phyloP scores from a whole-genome alignment of 2,329 filamentous ascomycete genomes.

The Colletotrichum sp. region DNA sequence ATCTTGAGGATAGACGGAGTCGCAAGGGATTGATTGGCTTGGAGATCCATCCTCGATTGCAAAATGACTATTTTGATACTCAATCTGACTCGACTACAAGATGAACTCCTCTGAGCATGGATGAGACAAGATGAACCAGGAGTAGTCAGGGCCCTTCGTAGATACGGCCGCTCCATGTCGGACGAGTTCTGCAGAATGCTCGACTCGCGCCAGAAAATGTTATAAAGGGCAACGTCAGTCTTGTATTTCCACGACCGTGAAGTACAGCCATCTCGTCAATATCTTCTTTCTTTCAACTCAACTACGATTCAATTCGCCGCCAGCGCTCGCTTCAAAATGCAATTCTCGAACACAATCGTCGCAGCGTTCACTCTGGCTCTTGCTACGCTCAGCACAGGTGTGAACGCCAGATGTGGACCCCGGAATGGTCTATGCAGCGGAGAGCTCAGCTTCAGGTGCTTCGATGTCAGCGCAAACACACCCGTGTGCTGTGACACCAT shows the following conservation, averaged over 20 bases:
- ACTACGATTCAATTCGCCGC: neutral
- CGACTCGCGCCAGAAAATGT: neutral
- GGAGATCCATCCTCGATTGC: neutral
- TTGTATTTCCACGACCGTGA: accelerated
- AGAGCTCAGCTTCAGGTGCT: neutral
- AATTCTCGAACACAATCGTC: neutral
- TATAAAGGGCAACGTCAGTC: neutral
- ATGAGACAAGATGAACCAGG: neutral
- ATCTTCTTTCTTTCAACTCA: neutral
- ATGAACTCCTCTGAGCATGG: neutral
- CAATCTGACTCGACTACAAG: neutral
- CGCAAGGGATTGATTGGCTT: neutral
- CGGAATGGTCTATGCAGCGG: neutral
- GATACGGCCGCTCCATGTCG: neutral
- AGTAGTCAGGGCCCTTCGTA: neutral
- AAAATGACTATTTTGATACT: neutral
- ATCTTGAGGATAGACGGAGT: neutral
- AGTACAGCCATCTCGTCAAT: neutral
- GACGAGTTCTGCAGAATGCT: neutral
- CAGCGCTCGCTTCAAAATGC: neutral
- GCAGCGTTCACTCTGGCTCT: neutral
- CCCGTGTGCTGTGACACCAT: neutral
- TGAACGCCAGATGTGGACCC: neutral
- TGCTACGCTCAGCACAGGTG: neutral
- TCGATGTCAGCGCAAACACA: neutral